Percentiles rank a stretch among this genome's conserved stretches.
These are phyloP conservation scores for Ajuga chamaepitys DNA, from an alignment of 257 asterid genomes.

Conservation along the genomic window DNA sequence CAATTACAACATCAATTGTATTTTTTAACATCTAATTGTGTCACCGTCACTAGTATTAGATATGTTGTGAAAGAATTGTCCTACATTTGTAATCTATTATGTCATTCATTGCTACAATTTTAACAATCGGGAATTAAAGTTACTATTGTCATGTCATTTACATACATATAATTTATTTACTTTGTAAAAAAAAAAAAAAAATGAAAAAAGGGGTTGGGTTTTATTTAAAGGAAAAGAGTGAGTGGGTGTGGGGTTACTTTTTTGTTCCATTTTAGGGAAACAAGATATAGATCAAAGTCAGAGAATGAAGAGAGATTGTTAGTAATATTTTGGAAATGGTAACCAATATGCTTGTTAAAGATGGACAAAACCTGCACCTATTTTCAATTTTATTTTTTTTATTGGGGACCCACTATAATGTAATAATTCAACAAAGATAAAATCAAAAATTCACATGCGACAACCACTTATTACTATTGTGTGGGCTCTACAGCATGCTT, in stretches of 20 bases:
- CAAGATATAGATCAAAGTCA: constrained; percentile 25
- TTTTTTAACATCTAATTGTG: no score
- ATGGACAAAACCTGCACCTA: constrained; percentile 24
- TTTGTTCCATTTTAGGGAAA: constrained; percentile 30
- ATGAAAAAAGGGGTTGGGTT: no score
- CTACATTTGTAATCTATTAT: no score
- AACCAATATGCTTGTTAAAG: constrained; percentile 31
- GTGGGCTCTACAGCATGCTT: constrained; percentile 21
- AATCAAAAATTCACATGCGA: constrained; percentile 51
- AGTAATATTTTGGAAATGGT: constrained; percentile 19
- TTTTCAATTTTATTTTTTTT: not conserved
- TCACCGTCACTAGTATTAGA: no score
- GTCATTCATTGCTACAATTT: no score
- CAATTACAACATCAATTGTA: no score
- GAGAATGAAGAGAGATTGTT: constrained; percentile 15
- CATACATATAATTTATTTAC: no score
- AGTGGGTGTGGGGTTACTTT: constrained; percentile 14
- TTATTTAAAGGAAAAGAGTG: not conserved
- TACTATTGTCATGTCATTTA: no score
- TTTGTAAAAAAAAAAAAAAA: no score
- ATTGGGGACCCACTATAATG: not conserved
- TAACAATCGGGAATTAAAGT: no score
- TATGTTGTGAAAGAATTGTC: no score
- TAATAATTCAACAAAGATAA: constrained; percentile 16
- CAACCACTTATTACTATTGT: constrained; percentile 48